These are phyloP conservation scores for Clarireedia monteithiana DNA, from an alignment of 2,329 filamentous ascomycete species.

Conservation along the genomic window DNA sequence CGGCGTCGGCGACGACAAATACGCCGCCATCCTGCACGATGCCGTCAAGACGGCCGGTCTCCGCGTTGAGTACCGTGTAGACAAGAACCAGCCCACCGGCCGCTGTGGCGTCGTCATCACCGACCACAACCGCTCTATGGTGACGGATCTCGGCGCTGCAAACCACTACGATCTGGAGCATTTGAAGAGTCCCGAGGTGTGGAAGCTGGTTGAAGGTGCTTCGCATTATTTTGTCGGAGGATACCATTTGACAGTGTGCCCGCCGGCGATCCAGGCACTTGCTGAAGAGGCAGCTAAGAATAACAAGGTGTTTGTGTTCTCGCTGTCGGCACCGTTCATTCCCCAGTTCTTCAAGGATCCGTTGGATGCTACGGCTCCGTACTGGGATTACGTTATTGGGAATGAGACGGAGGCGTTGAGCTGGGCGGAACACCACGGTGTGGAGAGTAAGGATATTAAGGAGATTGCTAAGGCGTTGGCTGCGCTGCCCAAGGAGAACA, in stretches of 20 bases:
- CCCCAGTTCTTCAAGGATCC: conserved; percentile 96
- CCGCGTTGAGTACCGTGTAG: conserved; percentile 89
- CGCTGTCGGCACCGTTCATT: conserved; percentile 93
- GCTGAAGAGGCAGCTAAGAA: conserved; percentile 81
- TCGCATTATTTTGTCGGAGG: conserved; percentile 90
- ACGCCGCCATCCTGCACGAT: conserved; percentile 78
- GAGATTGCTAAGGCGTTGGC: conserved; percentile 82
- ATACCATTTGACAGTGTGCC: conserved; percentile 95
- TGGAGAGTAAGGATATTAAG: conserved; percentile 68
- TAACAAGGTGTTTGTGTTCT: conserved; percentile 89
- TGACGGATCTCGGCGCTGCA: conserved; percentile 90
- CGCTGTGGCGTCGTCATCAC: conserved; percentile 96
- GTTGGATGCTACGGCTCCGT: conserved; percentile 75
- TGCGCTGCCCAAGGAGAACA: conserved; percentile 87
- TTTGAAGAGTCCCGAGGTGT: conserved; percentile 83
- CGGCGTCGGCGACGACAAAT: conserved; percentile 92
- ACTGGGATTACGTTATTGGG: conserved; percentile 94
- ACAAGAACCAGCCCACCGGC: conserved; percentile 76
- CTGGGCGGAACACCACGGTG: conserved; percentile 75
- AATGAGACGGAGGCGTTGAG: conserved; percentile 92
- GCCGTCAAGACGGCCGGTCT: conserved; percentile 84
- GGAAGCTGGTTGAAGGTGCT: conserved; percentile 83
- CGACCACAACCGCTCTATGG: conserved; percentile 88
- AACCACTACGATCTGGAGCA: conserved; percentile 97
- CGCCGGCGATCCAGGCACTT: conserved; percentile 80